phyloP scores from a whole-genome alignment of 805 yeast species.

The Suhomyces sp. region DNA sequence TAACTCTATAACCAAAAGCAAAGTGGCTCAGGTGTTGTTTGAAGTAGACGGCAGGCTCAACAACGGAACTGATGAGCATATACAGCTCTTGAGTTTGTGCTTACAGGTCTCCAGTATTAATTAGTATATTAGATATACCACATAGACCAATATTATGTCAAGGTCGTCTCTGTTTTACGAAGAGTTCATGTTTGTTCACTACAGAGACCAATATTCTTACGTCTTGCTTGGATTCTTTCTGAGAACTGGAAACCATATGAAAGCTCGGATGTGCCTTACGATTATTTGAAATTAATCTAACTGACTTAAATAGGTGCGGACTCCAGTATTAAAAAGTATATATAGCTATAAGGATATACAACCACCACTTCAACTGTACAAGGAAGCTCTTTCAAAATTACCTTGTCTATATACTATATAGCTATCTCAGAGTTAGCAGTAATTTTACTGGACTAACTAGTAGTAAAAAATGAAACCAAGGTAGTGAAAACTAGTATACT shows the following conservation, averaged over 20 bases:
- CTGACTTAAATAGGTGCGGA: too few relatives aligned
- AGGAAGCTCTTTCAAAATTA: not conserved
- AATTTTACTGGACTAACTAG: not conserved
- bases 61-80: slow-evolving; percentile 86
- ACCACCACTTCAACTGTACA: not conserved
- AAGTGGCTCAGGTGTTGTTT: slow-evolving; percentile 62
- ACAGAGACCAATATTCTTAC: too few relatives aligned
- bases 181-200: not conserved
- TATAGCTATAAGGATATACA: not conserved
- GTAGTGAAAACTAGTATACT: not conserved
- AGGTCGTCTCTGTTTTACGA: not conserved
- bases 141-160: not conserved
- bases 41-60: slow-evolving; percentile 71
- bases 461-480: not conserved
- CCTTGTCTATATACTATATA: not conserved
- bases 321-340: not conserved
- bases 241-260: too few relatives aligned
- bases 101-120: slow-evolving; percentile 25
- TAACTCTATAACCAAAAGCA: slow-evolving; percentile 56
- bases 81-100: slow-evolving; percentile 68
- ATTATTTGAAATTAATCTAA: too few relatives aligned
- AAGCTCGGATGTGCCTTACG: too few relatives aligned
- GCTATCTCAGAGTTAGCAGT: not conserved
- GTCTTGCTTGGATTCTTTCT: too few relatives aligned
- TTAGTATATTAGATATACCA: not conserved